Evolutionary conservation across 805 yeast species (phyloP), one percentile per base, ranked within the genome.

Genomic region (Yarrowia osloensis): DNA sequence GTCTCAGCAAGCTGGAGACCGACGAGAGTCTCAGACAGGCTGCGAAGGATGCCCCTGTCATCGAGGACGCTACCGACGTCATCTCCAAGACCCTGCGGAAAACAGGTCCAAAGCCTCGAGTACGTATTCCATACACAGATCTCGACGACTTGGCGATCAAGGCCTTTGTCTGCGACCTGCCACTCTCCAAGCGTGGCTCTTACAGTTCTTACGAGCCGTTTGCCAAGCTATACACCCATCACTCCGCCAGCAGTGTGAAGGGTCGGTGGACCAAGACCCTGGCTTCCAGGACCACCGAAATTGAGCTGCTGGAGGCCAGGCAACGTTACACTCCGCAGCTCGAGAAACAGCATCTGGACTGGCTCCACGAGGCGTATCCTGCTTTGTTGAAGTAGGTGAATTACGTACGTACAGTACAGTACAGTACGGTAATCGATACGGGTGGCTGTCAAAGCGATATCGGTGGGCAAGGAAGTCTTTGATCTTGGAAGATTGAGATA

Each of bases 211-310:
- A 57, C 21, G 49, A 26, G 7, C 63, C 49, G 2, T 57, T 57
- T 28, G 63, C 49, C 13, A 28, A 39, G 2, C 39, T 13, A 17
- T 57, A 13, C 49, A 13, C 7, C 1, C 63, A 57, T 17, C 63
- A 57, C 37, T 35, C 39, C 8, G 49, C 37, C 26, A 40, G 49
- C 28, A 57, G 63, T 19, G 63, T 57, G 8, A 57, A 57, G 39
- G 49, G 63, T 6, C 49, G 63, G 9, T 57, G 63, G 63, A 40
- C 37, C 1, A 57, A 57, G 37, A 57, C 63, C 3, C 49, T 57
- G 19, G 62, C 12, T 11, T 26, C 46, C n/a, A 22, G 62, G n/a
- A 54, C 62, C 11, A 26, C 5, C n/a, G 62, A 54, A 26, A 26
- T 39, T 4, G 62, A 54, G n/a, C n/a, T 54, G 11, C 12, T 54